A percentile compares a stretch with the other conserved stretches of the same genome.
These are phyloP conservation scores for Austroboletus novae-zelandiae DNA, from an alignment of 1,284 basidiomycete species.

Conservation along the genomic window DNA sequence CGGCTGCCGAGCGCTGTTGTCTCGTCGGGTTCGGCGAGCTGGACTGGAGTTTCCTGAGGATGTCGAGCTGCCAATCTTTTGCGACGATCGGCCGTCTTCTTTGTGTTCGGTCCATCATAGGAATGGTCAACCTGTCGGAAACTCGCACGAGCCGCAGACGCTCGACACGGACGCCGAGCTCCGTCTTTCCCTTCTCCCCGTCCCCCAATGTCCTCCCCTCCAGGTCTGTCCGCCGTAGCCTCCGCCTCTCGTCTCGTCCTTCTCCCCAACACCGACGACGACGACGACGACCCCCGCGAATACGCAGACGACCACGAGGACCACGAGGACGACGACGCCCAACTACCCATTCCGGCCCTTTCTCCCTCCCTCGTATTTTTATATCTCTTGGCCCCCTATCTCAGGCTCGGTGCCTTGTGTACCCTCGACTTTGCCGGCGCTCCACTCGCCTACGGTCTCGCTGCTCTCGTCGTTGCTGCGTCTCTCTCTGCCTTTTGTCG, in stretches of 20 bases:
- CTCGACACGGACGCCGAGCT: neutral
- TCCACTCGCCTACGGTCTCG: constrained; percentile 49
- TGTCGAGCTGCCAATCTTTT: constrained; percentile 29
- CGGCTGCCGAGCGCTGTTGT: constrained; percentile 21
- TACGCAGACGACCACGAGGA: constrained; percentile 45
- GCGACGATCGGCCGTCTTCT: constrained; percentile 20
- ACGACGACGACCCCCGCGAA: constrained; percentile 41
- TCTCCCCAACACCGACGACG: constrained; percentile 49
- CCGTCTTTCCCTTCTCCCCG: constrained; percentile 1
- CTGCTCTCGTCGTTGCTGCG: constrained; percentile 53
- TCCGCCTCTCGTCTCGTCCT: constrained; percentile 58
- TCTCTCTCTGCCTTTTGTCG: constrained; percentile 56
- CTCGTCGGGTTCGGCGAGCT: constrained; percentile 23
- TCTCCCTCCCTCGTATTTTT: constrained; percentile 58
- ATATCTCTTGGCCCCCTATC: constrained; percentile 64
- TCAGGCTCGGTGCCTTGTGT: constrained; percentile 67
- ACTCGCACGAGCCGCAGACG: constrained; percentile 19
- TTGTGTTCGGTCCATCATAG: neutral
- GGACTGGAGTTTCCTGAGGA: constrained; percentile 27
- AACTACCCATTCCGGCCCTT: constrained; percentile 50
- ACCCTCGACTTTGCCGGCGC: constrained; percentile 43
- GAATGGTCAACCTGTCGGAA: constrained; percentile 1
- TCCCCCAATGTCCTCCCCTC: constrained; percentile 1
- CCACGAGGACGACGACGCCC: constrained; percentile 32
- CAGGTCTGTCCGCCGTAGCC: constrained; percentile 9